Base-by-base conservation (phyloP, 768 basidiomycete genomes). In the Tulasnella sp. region DNA sequence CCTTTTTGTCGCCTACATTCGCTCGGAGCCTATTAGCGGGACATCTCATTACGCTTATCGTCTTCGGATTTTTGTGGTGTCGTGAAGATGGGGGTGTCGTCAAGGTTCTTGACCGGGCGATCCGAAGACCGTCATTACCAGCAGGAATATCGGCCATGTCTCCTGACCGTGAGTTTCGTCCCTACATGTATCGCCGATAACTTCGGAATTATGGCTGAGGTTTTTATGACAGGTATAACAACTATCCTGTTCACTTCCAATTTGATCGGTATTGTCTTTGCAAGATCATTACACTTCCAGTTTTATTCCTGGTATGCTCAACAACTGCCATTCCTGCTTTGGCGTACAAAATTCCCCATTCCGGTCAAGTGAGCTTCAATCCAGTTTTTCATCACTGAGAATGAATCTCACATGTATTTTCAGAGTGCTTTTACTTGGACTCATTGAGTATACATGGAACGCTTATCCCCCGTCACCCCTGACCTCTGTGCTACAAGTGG, bases 281-380 rank as follows among this genome's bases (percentile, higher is more conserved):
- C 95, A 19, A 78, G 95, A 16, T 96, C 93, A 8, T 68, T 99
- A 37, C 95, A 99, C 63, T 96, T 96, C 63, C 95, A 99, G 58
- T 99, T 99, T 66, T 95, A 95, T 64, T 81, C 86, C 4, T 99
- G 95, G 95, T 96, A 96, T 63, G 87, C 83, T 8, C 82, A 86
- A 51, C 88, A 92, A 59, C 64, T 93, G 29, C 89, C 93, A 1
- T 81, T 92, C 61, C 65, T 98, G 25, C 69, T 77, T 3, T 91
- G 79, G 74, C 78, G 78, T 61, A 81, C 83, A 4, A 71, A 66
- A 46, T 84, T 76, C 62, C 82, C 83, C 13, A 42, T 74, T 12
- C 25, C 67, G 24, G 15, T 83, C 32, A 83, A 78, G 87, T 85
- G 60, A 55, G 75, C 51, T 35, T 12, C 66, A 40, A 53, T 16